phyloP scores from a whole-genome alignment of 805 yeast genomes.

The Saccharomycopsis guyanensis region DNA sequence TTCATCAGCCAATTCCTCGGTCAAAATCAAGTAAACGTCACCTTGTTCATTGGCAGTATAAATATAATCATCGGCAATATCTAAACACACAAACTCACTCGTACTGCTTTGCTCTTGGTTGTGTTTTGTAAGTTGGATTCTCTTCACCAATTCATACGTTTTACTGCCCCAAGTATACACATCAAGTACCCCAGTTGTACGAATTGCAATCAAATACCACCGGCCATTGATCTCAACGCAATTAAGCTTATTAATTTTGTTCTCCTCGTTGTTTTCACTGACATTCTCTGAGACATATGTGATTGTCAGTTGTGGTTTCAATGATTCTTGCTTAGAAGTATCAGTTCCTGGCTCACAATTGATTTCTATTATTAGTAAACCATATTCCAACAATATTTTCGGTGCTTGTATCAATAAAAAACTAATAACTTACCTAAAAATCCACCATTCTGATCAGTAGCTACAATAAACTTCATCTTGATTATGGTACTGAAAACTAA shows the following conservation, averaged over 20 bases:
- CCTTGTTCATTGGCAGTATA: constrained; percentile 14
- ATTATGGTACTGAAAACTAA: neutral
- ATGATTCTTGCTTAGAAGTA: constrained; percentile 14
- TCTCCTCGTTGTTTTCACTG: neutral
- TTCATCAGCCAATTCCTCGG: constrained; percentile 10
- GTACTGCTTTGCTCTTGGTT: constrained; percentile 2
- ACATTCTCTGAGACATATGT: constrained; percentile 3
- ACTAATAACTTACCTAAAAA: constrained; percentile 13
- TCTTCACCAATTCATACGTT: neutral
- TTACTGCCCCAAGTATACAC: neutral
- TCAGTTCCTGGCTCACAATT: constrained; percentile 13
- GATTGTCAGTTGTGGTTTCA: constrained; percentile 8
- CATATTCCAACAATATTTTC: neutral
- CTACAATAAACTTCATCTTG: constrained; percentile 3
- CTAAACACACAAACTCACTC: constrained; percentile 15
- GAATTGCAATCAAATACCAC: constrained; percentile 5
- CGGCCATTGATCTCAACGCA: neutral
- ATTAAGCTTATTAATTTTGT: constrained; percentile 10
- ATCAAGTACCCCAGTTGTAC: constrained; percentile 12
- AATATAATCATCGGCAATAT: constrained; percentile 7
- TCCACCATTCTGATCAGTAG: constrained; percentile 13
- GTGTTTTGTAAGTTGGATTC: neutral
- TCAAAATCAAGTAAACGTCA: constrained; percentile 9
- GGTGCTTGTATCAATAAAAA: no score
- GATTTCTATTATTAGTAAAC: constrained; percentile 4